Base-by-base conservation (phyloP, 1,284 basidiomycete genomes). In the Pascua guehoae region DNA sequence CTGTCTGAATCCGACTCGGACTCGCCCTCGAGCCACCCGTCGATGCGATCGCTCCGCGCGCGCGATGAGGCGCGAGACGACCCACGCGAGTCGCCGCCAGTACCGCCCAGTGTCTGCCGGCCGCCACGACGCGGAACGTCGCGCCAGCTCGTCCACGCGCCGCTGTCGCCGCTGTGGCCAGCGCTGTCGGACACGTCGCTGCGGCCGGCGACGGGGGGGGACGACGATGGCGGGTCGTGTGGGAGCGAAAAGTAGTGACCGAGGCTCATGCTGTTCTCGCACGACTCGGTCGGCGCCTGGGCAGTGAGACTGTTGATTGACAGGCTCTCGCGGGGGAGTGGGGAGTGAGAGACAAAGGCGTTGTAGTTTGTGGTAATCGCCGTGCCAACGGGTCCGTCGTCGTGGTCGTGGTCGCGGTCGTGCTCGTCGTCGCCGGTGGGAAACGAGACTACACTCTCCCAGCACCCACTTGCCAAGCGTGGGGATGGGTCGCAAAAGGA, bases 1-100 rank as follows among this genome's bases (percentile, higher is more conserved):
- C 42, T 42, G 41, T 46, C 54, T 9, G 60, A 53, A 44, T 60
- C 56, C 16, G 51, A 51, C n/a, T 52, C 56, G 10, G 48, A 43
- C 15, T 54, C 54, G 24, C 24, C 24, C 24, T 53, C 39, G 50
- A 54, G 38, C 60, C 52, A 59, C 36, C 45, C 47, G n/a, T 53
- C 49, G 1, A 54, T 44, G 12, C 41, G 49, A 12, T 41, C 32
- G 12, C 32, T 58, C 14, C 51, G 50, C 12, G 44, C 51, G 17
- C 45, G 55, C 11, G 37, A 42, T 18, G 50, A 45, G 8, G 45
- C 55, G 40, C 51, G 61, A n/a, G 56, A 57, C 36, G 53, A 54
- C 16, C 41, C 37, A 12, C 45, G 48, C 17, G 54, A 57, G 37
- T 45, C 41, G 42, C 43, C 47, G 17, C 17, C 53, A 15, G 42